Evolutionary conservation across 2,329 filamentous ascomycete species (phyloP).

Genomic region (Helicocarpus griseus): DNA sequence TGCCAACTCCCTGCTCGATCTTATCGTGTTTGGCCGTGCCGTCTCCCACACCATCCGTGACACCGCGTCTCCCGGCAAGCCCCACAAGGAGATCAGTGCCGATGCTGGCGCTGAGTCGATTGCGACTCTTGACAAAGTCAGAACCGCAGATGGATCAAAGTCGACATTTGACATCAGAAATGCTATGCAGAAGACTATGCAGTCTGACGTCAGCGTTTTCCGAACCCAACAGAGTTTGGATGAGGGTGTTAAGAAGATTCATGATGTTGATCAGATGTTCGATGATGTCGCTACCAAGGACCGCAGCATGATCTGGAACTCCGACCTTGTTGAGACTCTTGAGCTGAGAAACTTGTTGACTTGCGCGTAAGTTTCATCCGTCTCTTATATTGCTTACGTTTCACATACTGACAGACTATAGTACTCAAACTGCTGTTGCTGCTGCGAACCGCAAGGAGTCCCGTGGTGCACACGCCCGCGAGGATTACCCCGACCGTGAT

Average conservation of each 20-base stretch:
- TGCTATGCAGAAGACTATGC: slow-evolving; percentile 97
- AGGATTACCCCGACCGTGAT: slow-evolving; percentile 92
- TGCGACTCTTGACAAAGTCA: slow-evolving; percentile 71
- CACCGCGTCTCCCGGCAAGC: slow-evolving; percentile 75
- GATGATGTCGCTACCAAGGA: slow-evolving; percentile 88
- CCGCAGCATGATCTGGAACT: slow-evolving; percentile 99
- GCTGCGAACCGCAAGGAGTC: slow-evolving; percentile 95
- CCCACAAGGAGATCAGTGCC: slow-evolving; percentile 67
- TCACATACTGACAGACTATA: slow-evolving; percentile 24
- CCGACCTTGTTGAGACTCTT: slow-evolving; percentile 88
- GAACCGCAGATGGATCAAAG: slow-evolving; percentile 75
- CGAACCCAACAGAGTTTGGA: slow-evolving; percentile 87
- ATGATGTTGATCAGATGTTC: slow-evolving; percentile 70
- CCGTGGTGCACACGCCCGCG: slow-evolving; percentile 89
- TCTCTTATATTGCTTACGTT: background rate
- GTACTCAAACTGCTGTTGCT: slow-evolving; percentile 79
- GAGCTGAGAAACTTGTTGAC: slow-evolving; percentile 92
- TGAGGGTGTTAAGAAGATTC: slow-evolving; percentile 83
- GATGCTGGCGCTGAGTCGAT: slow-evolving; percentile 87
- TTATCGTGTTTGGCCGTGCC: slow-evolving; percentile 95
- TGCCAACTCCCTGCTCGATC: slow-evolving; percentile 94
- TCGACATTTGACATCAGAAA: slow-evolving; percentile 79
- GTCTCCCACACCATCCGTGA: slow-evolving; percentile 96
- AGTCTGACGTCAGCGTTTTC: slow-evolving; percentile 95
- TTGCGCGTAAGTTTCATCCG: slow-evolving; percentile 65